Evolutionary conservation across 2,329 filamentous ascomycete genomes (phyloP), one percentile per base, ranked within the genome.

Genomic region (Pseudopyricularia javanii): DNA sequence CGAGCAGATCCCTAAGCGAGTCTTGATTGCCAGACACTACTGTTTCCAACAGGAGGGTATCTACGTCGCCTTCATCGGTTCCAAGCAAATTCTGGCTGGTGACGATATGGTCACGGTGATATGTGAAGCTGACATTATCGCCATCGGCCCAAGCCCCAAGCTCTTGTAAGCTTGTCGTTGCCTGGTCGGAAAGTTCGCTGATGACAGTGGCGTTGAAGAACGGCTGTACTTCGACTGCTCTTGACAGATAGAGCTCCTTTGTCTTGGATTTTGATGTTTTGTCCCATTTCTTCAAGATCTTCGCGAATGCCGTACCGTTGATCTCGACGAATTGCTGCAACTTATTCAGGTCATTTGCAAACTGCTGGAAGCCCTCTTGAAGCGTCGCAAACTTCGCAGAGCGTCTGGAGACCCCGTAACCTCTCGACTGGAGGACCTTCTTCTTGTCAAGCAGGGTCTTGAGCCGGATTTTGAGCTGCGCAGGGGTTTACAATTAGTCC

Each of bases 271-370:
- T 98, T 60, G 91, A 96, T 1, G 91, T 96, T 79, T 98, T 98
- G 71, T 98, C 93, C 93, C 93, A 98, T 80, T 98, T 98, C 72
- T 98, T 98, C 58, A 98, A 73, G 55, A 98, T 98, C 69, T 98
- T 98, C 28, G 91, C 96, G 67, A 97, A 96, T 15, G 91, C 93
- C 2, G 89, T 96, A 63, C 93, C 91, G 65, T 98, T 98, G 65
- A 97, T 88, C 68, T 97, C 91, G 58, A 98, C 90, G 68, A 97
- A 98, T 74, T 97, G 93, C 74, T 96, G 90, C 15, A 98, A 79
- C 70, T 98, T 98, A 72, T 95, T 95, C 47, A 98, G 72, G 65
- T 98, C 93, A 64, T 88, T 91, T 64, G 91, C 91, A 66, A 98
- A 98, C 67, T 97, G 89, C 61, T 95, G 90, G 63, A 97, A 95